Evolutionary conservation across 2,329 filamentous ascomycete species (phyloP).

Genomic region (Aspergillus fructus): DNA sequence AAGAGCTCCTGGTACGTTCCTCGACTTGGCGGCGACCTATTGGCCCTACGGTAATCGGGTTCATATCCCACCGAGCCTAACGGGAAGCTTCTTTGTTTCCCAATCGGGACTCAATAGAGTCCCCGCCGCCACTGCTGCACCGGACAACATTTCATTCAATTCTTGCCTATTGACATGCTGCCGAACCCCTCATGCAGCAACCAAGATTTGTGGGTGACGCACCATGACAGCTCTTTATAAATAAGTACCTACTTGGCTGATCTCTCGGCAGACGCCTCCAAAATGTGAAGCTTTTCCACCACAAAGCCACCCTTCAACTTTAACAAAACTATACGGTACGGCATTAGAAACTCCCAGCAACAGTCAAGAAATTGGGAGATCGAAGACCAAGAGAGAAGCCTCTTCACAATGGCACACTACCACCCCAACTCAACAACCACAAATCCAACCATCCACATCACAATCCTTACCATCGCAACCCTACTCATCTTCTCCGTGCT

Average conservation of each 20-base stretch:
- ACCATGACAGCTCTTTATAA: neutral
- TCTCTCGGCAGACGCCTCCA: neutral
- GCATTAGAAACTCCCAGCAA: too few species aligned
- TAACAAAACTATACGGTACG: too few species aligned
- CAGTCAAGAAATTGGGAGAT: neutral
- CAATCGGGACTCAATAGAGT: slow-evolving; percentile 5
- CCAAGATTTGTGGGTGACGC: neutral
- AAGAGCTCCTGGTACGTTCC: too few species aligned
- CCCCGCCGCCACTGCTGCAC: neutral
- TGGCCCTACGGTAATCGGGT: too few species aligned
- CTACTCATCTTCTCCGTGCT: slow-evolving; percentile 3
- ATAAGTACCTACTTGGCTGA: neutral
- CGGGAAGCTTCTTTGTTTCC: slow-evolving; percentile 4
- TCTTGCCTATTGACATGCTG: neutral
- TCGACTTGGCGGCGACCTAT: too few species aligned
- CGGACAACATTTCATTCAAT: neutral
- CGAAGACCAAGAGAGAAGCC: neutral
- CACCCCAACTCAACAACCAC: neutral
- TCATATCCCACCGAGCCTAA: neutral
- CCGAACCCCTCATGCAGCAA: neutral
- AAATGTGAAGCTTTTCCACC: neutral
- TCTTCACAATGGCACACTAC: neutral
- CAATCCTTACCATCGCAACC: slow-evolving; percentile 3
- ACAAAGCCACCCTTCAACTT: neutral
- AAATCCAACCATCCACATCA: slow-evolving; percentile 9